Evolutionary conservation across 305 asterid species (phyloP).

Genomic region (Plantago rigida): DNA sequence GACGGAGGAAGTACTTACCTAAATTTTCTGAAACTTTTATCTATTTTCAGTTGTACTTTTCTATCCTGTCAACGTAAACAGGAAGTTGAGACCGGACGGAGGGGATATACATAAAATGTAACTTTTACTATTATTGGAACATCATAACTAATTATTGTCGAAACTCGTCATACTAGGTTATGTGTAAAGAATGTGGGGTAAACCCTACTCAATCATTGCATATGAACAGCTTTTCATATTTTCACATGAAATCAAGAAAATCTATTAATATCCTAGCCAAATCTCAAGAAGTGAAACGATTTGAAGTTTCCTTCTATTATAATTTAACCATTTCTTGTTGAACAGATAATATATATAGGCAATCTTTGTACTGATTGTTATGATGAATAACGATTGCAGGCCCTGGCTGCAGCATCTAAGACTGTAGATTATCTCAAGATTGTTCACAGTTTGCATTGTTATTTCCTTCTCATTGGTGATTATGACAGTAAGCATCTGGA

Average conservation of each 20-base stretch:
- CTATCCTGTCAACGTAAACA: too few species aligned
- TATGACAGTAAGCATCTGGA: constrained; percentile 47
- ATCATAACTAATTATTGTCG: too few species aligned
- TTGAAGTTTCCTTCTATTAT: not conserved
- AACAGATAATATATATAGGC: constrained; percentile 20
- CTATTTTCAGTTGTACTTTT: too few species aligned
- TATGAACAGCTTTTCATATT: not conserved
- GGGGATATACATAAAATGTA: too few species aligned
- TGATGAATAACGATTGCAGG: constrained; percentile 52
- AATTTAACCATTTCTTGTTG: constrained; percentile 5
- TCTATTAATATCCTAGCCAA: not conserved
- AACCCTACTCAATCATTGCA: not conserved
- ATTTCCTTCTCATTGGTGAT: constrained; percentile 84
- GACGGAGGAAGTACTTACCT: too few species aligned
- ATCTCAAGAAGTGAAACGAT: not conserved
- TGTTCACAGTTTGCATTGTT: constrained; percentile 85
- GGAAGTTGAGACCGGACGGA: too few species aligned
- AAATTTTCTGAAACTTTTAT: too few species aligned
- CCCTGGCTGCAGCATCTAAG: constrained; percentile 93
- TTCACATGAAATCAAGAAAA: not conserved
- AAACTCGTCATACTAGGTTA: too few species aligned
- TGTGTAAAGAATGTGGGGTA: too few species aligned
- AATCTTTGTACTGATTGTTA: constrained; percentile 23
- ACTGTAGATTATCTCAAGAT: constrained; percentile 87
- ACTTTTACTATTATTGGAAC: too few species aligned